Conservation (phyloP, 768 basidiomycete species). For the Pulveroboletus frians region DNA sequence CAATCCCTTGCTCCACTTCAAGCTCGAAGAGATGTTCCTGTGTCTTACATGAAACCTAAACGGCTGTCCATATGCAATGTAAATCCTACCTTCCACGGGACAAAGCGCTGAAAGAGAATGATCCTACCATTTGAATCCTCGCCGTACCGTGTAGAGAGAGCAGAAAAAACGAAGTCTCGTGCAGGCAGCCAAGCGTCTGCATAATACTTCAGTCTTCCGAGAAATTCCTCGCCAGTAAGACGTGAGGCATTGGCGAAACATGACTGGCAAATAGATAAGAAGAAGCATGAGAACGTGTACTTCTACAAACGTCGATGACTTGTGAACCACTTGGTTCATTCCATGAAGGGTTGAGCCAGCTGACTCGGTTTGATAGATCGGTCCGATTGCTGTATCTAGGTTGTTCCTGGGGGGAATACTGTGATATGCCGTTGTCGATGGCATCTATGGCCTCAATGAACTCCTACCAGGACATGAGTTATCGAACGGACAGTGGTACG, state of each 20-base stretch:
- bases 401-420: constrained; percentile 62
- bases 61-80: not conserved
- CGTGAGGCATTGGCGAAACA: constrained; percentile 75
- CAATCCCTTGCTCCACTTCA: constrained; percentile 52
- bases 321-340: constrained; percentile 70
- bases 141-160: constrained; percentile 48
- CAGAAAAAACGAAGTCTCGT: constrained; percentile 66
- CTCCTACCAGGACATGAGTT: constrained; percentile 44
- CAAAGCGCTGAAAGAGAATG: constrained; percentile 71
- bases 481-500: not conserved
- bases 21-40: constrained; percentile 90
- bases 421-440: constrained; percentile 90
- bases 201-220: constrained; percentile 74
- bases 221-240: constrained; percentile 82
- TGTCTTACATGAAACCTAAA: constrained; percentile 11
- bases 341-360: constrained; percentile 86
- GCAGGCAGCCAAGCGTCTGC: constrained; percentile 91
- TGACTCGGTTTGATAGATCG: constrained; percentile 81
- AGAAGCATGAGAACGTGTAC: constrained; percentile 1
- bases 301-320: constrained; percentile 61
- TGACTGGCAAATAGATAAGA: constrained; percentile 38
- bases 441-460: constrained; percentile 94
- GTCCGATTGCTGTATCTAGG: constrained; percentile 74
- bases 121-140: constrained; percentile 73
- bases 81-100: constrained; percentile 77